Conservation (phyloP, 2,329 filamentous ascomycete species). For the Tolypocladium ophioglossoides region DNA sequence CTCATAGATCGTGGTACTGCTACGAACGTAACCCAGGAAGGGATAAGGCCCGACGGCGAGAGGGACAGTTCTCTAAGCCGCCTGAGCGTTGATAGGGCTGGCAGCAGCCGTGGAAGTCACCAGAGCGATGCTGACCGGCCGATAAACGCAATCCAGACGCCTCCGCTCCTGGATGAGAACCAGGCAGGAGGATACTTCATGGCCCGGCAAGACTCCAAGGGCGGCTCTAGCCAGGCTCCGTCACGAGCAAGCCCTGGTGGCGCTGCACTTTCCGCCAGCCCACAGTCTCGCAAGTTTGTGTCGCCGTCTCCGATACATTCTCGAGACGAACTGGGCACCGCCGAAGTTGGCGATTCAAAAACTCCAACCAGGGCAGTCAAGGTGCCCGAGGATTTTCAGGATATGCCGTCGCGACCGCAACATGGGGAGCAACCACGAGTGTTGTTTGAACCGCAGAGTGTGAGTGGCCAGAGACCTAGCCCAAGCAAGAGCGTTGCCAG, state of each 20-base stretch:
- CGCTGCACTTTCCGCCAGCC: constrained; percentile 7
- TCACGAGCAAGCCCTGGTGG: constrained; percentile 3
- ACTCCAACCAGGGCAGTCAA: constrained; percentile 36
- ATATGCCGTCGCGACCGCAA: constrained; percentile 20
- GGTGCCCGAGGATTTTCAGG: constrained; percentile 34
- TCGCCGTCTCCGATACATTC: neutral
- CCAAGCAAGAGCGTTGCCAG: constrained; percentile 14
- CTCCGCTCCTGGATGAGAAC: constrained; percentile 31
- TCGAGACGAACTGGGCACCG: constrained; percentile 20
- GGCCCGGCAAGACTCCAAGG: constrained; percentile 5
- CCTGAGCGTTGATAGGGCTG: constrained; percentile 28
- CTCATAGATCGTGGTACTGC: constrained; percentile 41
- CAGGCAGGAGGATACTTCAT: constrained; percentile 20
- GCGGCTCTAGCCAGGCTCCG: constrained; percentile 4
- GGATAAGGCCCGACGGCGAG: constrained; percentile 4
- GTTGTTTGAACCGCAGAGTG: constrained; percentile 26
- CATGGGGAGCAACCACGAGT: constrained; percentile 21
- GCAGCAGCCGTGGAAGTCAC: constrained; percentile 33
- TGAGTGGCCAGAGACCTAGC: constrained; percentile 2
- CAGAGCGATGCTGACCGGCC: constrained; percentile 57
- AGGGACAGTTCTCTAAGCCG: constrained; percentile 11
- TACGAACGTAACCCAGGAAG: constrained; percentile 8
- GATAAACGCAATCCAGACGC: constrained; percentile 60
- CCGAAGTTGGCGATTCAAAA: constrained; percentile 31
- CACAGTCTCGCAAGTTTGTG: neutral